These are phyloP conservation scores for Avena eriantha DNA, from an alignment of 176 grass and related monocot genomes.

Conservation along the genomic window DNA sequence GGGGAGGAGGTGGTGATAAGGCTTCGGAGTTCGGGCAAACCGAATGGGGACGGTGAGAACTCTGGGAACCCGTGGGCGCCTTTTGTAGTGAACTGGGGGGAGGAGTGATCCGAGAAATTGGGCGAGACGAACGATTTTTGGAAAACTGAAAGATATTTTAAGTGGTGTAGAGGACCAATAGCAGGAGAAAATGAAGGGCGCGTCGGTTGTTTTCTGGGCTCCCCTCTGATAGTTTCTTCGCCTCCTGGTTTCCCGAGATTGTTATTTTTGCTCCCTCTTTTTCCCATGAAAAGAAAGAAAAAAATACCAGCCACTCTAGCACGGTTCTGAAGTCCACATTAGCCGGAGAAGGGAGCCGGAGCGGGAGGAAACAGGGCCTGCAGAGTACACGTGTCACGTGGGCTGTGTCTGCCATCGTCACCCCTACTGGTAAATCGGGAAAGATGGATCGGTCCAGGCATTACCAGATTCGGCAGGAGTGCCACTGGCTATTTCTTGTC, in stretches of 20 bases:
- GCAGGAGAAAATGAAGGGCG: constrained; percentile 45
- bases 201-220: constrained; percentile 21
- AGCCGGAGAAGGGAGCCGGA: not conserved
- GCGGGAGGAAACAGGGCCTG: not conserved
- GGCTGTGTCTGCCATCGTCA: not conserved
- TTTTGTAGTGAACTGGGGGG: constrained; percentile 27
- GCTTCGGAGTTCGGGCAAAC: constrained; percentile 36
- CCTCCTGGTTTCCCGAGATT: not conserved
- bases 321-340: no score
- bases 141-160: constrained; percentile 29
- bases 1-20: constrained; percentile 12
- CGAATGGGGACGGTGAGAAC: constrained; percentile 24
- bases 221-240: not conserved
- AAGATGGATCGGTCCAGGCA: not conserved
- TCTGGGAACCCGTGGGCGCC: constrained; percentile 10
- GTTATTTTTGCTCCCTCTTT: not conserved
- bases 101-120: constrained; percentile 49
- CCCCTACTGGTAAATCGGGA: not conserved
- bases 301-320: no score
- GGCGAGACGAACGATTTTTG: constrained; percentile 44
- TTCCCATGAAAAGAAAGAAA: not conserved
- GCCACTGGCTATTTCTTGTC: constrained; percentile 26
- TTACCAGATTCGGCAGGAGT: constrained; percentile 49
- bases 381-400: not conserved
- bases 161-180: constrained; percentile 7